phyloP scores from a whole-genome alignment of 495 filamentous ascomycete species.

The Lentithecium fluviatile region DNA sequence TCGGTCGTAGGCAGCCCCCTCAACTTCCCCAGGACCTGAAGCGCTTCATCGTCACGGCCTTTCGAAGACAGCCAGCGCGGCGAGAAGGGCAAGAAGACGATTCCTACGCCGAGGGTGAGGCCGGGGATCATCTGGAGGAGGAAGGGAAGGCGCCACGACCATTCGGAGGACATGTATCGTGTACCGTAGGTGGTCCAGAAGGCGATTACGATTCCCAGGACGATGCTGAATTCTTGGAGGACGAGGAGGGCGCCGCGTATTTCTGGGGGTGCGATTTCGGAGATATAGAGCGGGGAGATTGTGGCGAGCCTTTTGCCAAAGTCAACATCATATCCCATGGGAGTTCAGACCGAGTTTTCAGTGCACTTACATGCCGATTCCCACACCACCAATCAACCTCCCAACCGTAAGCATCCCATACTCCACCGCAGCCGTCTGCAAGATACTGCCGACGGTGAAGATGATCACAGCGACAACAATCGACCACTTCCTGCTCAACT shows the following conservation, averaged over 20 bases:
- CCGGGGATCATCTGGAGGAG: constrained; percentile 39
- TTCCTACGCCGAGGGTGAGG: constrained; percentile 37
- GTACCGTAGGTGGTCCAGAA: constrained; percentile 44
- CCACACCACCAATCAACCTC: constrained; percentile 60
- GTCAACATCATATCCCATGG: neutral
- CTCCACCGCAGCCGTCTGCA: constrained; percentile 56
- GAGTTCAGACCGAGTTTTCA: too few species aligned
- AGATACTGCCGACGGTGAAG: constrained; percentile 54
- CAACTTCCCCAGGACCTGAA: constrained; percentile 35
- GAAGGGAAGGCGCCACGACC: constrained; percentile 42
- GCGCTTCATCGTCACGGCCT: constrained; percentile 37
- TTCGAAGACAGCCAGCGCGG: constrained; percentile 40
- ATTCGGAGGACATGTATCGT: constrained; percentile 32
- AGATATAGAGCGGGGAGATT: constrained; percentile 42
- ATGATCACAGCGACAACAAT: constrained; percentile 57
- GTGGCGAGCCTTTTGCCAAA: constrained; percentile 26
- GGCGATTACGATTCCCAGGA: constrained; percentile 42
- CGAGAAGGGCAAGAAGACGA: constrained; percentile 39
- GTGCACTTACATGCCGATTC: constrained; percentile 55
- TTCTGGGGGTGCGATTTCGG: constrained; percentile 41
- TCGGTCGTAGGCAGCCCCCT: constrained; percentile 34
- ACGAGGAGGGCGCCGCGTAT: constrained; percentile 42
- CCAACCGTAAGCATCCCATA: constrained; percentile 60
- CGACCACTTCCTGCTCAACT: constrained; percentile 57
- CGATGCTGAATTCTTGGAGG: constrained; percentile 41